A percentile compares a stretch with the other conserved stretches of the same genome.
Evolutionary conservation across 768 basidiomycete genomes (phyloP).

Genomic region (Tylopilus felleus): DNA sequence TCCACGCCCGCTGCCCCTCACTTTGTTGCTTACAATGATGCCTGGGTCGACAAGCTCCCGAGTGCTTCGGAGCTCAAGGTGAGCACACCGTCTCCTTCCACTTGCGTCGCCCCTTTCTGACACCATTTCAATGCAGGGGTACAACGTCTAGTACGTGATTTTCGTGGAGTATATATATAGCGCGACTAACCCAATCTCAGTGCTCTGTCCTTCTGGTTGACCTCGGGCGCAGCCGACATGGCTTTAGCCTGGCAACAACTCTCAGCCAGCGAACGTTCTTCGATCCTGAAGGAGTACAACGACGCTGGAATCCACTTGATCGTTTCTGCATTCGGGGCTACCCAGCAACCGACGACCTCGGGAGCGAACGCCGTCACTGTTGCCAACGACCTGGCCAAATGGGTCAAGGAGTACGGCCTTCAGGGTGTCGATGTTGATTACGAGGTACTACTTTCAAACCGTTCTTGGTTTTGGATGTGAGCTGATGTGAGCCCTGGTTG

Average conservation of each 20-base stretch:
- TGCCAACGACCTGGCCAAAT: conserved; percentile 41
- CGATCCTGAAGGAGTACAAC: conserved; percentile 45
- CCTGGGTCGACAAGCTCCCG: conserved; percentile 43
- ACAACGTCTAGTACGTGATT: conserved; percentile 32
- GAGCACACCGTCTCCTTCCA: background rate
- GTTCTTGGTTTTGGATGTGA: background rate
- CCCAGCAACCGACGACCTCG: conserved; percentile 36
- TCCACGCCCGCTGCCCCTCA: conserved; percentile 43
- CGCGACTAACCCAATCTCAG: conserved; percentile 13
- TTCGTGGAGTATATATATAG: background rate
- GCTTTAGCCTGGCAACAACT: conserved; percentile 43
- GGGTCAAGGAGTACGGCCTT: conserved; percentile 42
- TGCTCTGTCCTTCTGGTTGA: conserved; percentile 41
- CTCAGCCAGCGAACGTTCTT: conserved; percentile 34
- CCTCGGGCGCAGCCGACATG: conserved; percentile 40
- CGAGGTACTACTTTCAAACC: conserved; percentile 33
- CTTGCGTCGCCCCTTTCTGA: background rate
- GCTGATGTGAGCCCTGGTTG: background rate
- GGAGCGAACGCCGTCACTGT: conserved; percentile 36
- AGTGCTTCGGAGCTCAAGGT: conserved; percentile 43
- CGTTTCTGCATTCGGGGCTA: conserved; percentile 49
- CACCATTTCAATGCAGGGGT: conserved; percentile 20
- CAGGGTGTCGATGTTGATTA: conserved; percentile 56
- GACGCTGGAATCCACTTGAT: conserved; percentile 54
- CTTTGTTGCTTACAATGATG: conserved; percentile 40